Conservation (phyloP, 139 green algal genomes). For the Tetradesmus lagerheimii region DNA sequence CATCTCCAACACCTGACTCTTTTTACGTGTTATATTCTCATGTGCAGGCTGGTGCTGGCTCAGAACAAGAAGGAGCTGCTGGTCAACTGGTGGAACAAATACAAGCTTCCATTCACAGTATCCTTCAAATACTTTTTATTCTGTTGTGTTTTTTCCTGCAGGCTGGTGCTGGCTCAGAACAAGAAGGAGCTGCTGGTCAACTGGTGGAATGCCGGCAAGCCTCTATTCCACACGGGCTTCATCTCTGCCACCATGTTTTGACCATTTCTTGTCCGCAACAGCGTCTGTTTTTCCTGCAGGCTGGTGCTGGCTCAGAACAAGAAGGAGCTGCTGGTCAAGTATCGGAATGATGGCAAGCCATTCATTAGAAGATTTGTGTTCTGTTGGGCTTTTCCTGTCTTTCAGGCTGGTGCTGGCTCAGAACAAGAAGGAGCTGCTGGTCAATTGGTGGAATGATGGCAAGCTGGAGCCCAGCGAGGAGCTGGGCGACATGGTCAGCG, state of each 20-base stretch:
- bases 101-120: slow-evolving; percentile 82
- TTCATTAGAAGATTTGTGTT: no score
- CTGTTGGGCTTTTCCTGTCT: not conserved
- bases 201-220: not conserved
- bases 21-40: no score
- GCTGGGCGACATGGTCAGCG: slow-evolving; percentile 94
- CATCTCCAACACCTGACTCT: no score
- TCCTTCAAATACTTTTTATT: not conserved
- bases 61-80: slow-evolving; percentile 99
- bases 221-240: no score
- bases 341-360: slow-evolving; percentile 60
- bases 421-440: slow-evolving; percentile 99
- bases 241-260: no score
- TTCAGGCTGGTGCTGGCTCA: slow-evolving; percentile 92
- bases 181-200: not conserved
- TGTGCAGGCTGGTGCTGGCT: slow-evolving; percentile 86
- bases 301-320: slow-evolving; percentile 90
- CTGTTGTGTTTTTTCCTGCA: not conserved
- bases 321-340: slow-evolving; percentile 83
- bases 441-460: slow-evolving; percentile 95
- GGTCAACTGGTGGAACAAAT: slow-evolving; percentile 94
- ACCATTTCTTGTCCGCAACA: no score
- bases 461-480: slow-evolving; percentile 97
- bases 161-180: not conserved
- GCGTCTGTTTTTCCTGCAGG: no score